A percentile compares a stretch with the other conserved stretches of the same genome.
Evolutionary conservation across 2,329 filamentous ascomycete genomes (phyloP).

Genomic region (Exophiala sp.): DNA sequence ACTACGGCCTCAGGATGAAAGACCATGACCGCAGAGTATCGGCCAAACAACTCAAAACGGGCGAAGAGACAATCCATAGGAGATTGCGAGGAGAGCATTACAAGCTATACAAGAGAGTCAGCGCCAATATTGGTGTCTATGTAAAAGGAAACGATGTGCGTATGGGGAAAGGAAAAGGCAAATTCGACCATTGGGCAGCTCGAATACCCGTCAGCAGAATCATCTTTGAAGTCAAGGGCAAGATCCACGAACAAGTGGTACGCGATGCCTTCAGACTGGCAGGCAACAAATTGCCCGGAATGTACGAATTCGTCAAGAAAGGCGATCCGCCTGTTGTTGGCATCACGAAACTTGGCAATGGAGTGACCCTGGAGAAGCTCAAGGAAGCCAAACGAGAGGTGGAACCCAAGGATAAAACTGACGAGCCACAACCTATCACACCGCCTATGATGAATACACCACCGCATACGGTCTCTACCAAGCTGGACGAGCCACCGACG

Average conservation of each 20-base stretch:
- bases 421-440: conserved; percentile 29
- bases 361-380: conserved; percentile 74
- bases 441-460: conserved; percentile 32
- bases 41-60: conserved; percentile 77
- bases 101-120: conserved; percentile 82
- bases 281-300: conserved; percentile 81
- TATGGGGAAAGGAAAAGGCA: conserved; percentile 99
- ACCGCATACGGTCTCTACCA: conserved; percentile 35
- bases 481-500: conserved; percentile 28
- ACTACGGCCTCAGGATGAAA: conserved; percentile 87
- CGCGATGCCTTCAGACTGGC: conserved; percentile 90
- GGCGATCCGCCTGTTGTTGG: conserved; percentile 86
- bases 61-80: conserved; percentile 87
- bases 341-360: conserved; percentile 77
- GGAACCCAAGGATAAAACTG: conserved; percentile 35
- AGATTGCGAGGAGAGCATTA: conserved; percentile 87
- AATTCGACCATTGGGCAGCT: conserved; percentile 92
- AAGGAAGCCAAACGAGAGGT: conserved; percentile 70
- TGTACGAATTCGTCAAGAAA: conserved; percentile 89
- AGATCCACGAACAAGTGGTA: conserved; percentile 89
- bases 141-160: conserved; percentile 91
- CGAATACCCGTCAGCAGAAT: conserved; percentile 86
- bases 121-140: conserved; percentile 91
- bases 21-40: conserved; percentile 91
- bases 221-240: conserved; percentile 84